Evolutionary conservation across 2,329 filamentous ascomycete genomes (phyloP).

Genomic region (Phyllosticta citriasiana): DNA sequence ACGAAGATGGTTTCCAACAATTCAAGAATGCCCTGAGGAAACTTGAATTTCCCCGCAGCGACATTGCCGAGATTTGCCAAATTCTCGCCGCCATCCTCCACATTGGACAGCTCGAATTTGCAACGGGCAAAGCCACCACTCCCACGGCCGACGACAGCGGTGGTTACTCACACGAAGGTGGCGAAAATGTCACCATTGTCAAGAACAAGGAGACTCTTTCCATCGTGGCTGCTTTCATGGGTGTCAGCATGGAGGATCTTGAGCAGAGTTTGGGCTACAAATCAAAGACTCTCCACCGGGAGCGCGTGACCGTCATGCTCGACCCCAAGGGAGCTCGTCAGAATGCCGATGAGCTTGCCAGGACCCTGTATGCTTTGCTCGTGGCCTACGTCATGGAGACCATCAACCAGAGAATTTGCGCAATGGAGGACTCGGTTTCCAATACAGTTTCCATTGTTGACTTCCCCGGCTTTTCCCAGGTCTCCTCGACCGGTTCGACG

Average conservation of each 20-base stretch:
- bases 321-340: conserved; percentile 81
- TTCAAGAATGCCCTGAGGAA: conserved; percentile 95
- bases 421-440: conserved; percentile 73
- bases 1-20: conserved; percentile 87
- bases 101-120: conserved; percentile 92
- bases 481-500: conserved; percentile 69
- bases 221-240: conserved; percentile 89
- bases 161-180: conserved; percentile 91
- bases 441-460: conserved; percentile 95
- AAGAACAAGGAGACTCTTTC: conserved; percentile 86
- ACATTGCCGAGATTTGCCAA: conserved; percentile 96
- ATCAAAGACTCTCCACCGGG: conserved; percentile 90
- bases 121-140: conserved; percentile 68
- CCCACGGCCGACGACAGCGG: conserved; percentile 82
- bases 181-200: conserved; percentile 72
- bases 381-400: conserved; percentile 90
- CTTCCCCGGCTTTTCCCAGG: conserved; percentile 89
- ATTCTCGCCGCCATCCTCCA: conserved; percentile 90
- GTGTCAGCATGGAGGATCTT: conserved; percentile 68
- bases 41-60: conserved; percentile 82
- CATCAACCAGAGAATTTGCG: conserved; percentile 83
- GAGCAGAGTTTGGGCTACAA: conserved; percentile 89
- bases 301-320: conserved; percentile 97
- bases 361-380: conserved; percentile 85
- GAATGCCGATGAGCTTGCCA: conserved; percentile 88